Base-by-base conservation (phyloP, 257 asterid genomes). In the Eucommia ulmoides region DNA sequence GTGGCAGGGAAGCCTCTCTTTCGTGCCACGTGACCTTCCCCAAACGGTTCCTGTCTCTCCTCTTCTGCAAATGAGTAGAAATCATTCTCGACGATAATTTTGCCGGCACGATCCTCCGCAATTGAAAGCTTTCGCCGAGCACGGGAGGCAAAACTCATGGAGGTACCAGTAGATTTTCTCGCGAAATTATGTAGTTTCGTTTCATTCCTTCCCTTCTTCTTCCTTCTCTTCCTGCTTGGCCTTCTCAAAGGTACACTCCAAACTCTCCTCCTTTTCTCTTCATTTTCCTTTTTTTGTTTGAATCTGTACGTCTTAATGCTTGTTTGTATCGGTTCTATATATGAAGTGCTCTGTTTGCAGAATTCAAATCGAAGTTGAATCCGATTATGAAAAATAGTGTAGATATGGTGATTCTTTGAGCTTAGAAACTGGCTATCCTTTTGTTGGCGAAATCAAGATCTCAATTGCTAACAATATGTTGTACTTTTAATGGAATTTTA, bases 191-290 rank as follows among this genome's bases (percentile, higher is more conserved):
- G 97, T 93, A 83, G 87, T 58, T 83, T 87, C 20, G 17, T 78
- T 60, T 83, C 87, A 46, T 87, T 87, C 56, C 62, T 87, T 57
- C 97, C 97, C 49, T 87, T 80, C 78, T 87, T 87, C 68, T 20
- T 73, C 72, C 74, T 72, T 72, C 85, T 87, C 61, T 64, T 74
- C 66, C 11, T 69, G 19, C 94, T 87, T 24, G 94, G 97, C 62
- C 25, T 53, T 41, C 65, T 87, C 56, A 87, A 87, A 80, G 97
- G 96, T 77, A 23, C 3, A 35, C 5, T 16, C 15, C 3, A 1
- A 16, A 6, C 8, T 2, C n/a, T 8, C 48, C 48, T 9, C 9
- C 5, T 38, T 18, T 8, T 16, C 9, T 15, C 15, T 16, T 42
- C 48, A 42, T 42, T 42, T 35, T 9, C 44, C 16, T 10, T 1